Conservation (phyloP, 306 rosid genomes). For the Casuarina cunninghamiana region DNA sequence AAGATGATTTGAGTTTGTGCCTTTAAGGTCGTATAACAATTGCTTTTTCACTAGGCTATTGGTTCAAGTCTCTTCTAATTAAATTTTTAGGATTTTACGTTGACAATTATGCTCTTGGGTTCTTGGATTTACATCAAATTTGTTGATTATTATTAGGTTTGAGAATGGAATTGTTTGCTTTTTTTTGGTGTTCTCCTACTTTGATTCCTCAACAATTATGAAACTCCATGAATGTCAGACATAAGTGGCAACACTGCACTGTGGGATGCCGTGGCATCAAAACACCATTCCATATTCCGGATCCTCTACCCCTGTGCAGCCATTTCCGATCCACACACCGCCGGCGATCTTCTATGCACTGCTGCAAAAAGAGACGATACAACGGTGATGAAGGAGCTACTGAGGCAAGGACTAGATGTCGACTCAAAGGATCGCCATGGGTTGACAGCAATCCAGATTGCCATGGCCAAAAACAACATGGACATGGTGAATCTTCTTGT, state of each 20-base stretch:
- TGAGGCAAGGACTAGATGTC: constrained; percentile 60
- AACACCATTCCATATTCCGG: constrained; percentile 62
- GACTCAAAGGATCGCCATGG: constrained; percentile 55
- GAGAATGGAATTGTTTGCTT: too few species aligned
- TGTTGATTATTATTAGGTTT: neutral
- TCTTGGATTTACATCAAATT: constrained; percentile 2
- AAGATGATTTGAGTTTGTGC: too few species aligned
- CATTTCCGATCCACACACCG: constrained; percentile 49
- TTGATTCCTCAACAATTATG: neutral
- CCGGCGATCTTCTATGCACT: constrained; percentile 59
- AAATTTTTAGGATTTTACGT: too few species aligned
- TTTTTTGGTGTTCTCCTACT: too few species aligned
- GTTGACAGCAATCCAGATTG: constrained; percentile 50
- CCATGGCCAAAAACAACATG: constrained; percentile 50
- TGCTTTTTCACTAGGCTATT: too few species aligned
- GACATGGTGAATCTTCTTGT: constrained; percentile 67
- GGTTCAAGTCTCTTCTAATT: too few species aligned
- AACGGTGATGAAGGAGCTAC: constrained; percentile 52
- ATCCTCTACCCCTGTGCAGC: constrained; percentile 52
- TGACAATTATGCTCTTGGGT: neutral
- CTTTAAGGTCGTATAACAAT: too few species aligned
- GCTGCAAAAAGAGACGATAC: constrained; percentile 58
- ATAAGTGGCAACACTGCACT: constrained; percentile 66
- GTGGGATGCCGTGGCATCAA: constrained; percentile 75
- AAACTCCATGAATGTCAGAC: constrained; percentile 45